These are phyloP conservation scores for Zasmidium angulare DNA, from an alignment of 2,329 filamentous ascomycete species.

Conservation along the genomic window DNA sequence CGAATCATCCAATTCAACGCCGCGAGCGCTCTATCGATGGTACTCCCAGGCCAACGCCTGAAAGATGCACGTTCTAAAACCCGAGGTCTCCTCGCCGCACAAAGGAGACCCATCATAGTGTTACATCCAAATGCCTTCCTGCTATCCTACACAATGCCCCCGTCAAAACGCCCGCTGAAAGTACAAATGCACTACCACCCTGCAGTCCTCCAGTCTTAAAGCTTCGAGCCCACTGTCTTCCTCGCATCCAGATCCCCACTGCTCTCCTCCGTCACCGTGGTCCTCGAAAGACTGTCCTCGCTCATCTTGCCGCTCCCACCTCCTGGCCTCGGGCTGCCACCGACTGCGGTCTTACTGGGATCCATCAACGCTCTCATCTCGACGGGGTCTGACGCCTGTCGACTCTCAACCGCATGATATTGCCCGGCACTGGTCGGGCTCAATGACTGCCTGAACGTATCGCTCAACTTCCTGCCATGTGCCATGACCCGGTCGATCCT, in stretches of 20 bases:
- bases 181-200: neutral
- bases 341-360: neutral
- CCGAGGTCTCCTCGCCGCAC: neutral
- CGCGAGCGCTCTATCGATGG: slow-evolving; percentile 5
- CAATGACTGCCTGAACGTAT: slow-evolving; percentile 1
- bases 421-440: neutral
- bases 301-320: neutral
- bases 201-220: neutral
- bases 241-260: neutral
- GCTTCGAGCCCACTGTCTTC: neutral
- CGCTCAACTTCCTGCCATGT: slow-evolving; percentile 1
- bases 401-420: neutral
- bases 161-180: neutral
- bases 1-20: neutral
- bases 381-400: neutral
- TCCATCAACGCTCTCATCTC: slow-evolving; percentile 9
- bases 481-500: neutral
- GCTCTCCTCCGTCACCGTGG: slow-evolving; percentile 1
- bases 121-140: neutral
- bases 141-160: neutral
- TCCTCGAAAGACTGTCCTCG: neutral
- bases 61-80: neutral
- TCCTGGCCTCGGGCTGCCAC: neutral
- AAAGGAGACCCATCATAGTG: neutral
- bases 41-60: neutral